phyloP scores from a whole-genome alignment of 352 stramenopile genomes.

The Pilasporangium apinafurcum region DNA sequence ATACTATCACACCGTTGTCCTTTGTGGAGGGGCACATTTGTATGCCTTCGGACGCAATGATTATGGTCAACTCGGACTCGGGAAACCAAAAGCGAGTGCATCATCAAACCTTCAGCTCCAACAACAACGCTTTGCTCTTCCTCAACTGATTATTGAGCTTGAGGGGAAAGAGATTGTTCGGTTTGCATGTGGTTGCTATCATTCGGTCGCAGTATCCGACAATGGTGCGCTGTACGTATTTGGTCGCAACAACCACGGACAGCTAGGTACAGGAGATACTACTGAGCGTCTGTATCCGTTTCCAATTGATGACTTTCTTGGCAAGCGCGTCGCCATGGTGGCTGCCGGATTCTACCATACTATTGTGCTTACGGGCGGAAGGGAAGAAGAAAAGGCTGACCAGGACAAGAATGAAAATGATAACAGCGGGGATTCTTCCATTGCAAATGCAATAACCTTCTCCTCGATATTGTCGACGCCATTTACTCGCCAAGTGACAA shows the following conservation, averaged over 20 bases:
- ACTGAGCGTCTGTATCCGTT: conserved; percentile 83
- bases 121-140: conserved; percentile 55
- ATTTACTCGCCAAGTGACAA: background rate
- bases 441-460: background rate
- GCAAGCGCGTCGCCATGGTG: conserved; percentile 83
- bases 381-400: conserved; percentile 40
- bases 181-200: conserved; percentile 89
- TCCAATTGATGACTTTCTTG: conserved; percentile 86
- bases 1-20: conserved; percentile 90
- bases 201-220: conserved; percentile 83
- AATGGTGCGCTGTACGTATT: conserved; percentile 92
- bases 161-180: conserved; percentile 80
- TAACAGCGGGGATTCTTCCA: background rate
- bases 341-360: conserved; percentile 93
- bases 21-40: conserved; percentile 60
- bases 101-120: conserved; percentile 54
- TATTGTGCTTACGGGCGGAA: conserved; percentile 81
- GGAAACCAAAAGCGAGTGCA: conserved; percentile 22
- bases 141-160: conserved; percentile 59
- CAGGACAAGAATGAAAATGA: conserved; percentile 5
- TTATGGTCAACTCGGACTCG: conserved; percentile 90
- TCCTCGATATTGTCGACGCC: conserved; percentile 3
- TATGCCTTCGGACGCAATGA: conserved; percentile 91
- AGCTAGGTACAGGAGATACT: conserved; percentile 89
- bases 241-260: conserved; percentile 92